phyloP scores from a whole-genome alignment of 495 filamentous ascomycete species.

The Tuber calosporum region DNA sequence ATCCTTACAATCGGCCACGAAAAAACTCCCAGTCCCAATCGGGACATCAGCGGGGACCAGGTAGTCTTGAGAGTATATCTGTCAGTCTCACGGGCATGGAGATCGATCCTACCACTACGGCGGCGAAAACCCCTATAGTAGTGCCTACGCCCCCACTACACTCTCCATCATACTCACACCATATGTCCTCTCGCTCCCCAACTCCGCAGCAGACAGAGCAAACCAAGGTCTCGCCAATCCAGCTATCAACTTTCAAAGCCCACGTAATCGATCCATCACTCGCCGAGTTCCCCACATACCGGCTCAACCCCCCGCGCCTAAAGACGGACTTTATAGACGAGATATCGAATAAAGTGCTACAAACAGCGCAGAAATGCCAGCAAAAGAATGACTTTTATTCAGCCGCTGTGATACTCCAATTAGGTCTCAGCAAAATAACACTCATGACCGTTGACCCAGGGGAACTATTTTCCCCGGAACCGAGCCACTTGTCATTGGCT shows the following conservation, averaged over 20 bases:
- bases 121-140: not conserved
- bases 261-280: not conserved
- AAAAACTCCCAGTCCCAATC: not conserved
- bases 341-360: not conserved
- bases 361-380: not conserved
- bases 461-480: not conserved
- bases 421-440: not conserved
- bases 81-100: not conserved
- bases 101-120: not conserved
- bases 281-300: not conserved
- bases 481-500: not conserved
- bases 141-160: not conserved
- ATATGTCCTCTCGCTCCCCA: not conserved
- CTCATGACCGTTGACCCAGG: not conserved
- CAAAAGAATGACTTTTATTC: not conserved
- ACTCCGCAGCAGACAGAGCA: not conserved
- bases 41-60: not conserved
- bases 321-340: not conserved
- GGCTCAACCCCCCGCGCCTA: not conserved
- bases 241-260: not conserved
- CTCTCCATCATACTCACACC: not conserved
- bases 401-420: not conserved
- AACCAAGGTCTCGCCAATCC: not conserved
- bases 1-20: not conserved
- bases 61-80: not conserved